Conservation (phyloP, 1,139 yeast species). For the Yamadazyma taylorii region DNA sequence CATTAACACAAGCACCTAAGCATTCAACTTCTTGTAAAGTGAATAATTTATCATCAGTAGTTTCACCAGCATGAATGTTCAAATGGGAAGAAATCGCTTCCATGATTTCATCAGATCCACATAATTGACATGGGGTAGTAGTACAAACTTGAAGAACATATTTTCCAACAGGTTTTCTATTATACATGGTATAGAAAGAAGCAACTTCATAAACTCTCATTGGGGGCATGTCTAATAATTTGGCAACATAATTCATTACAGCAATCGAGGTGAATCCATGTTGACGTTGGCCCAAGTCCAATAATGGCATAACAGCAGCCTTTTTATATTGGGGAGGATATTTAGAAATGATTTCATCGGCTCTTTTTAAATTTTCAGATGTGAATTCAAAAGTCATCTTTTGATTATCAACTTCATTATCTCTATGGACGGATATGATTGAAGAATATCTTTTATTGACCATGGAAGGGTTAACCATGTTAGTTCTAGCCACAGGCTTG, state of each 20-base stretch:
- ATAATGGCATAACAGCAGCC: conserved; percentile 85
- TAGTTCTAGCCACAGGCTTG: not conserved
- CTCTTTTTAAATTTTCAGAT: conserved; percentile 66
- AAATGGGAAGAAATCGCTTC: conserved; percentile 64
- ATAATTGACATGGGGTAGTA: conserved; percentile 86
- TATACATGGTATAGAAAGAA: conserved; percentile 90
- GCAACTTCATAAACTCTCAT: conserved; percentile 96
- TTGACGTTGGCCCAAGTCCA: conserved; percentile 88
- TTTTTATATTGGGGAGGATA: conserved; percentile 87
- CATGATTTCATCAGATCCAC: conserved; percentile 80
- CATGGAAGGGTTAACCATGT: not conserved
- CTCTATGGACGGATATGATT: conserved; percentile 70
- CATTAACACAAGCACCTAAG: conserved; percentile 90
- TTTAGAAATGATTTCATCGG: conserved; percentile 71
- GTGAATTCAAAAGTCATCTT: conserved; percentile 72
- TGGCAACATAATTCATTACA: conserved; percentile 92
- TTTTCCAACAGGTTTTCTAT: conserved; percentile 85
- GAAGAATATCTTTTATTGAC: conserved; percentile 32
- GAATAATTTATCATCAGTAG: conserved; percentile 74
- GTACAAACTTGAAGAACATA: conserved; percentile 85
- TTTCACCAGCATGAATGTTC: conserved; percentile 73
- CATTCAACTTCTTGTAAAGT: conserved; percentile 89
- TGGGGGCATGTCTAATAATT: conserved; percentile 84
- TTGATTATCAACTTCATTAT: conserved; percentile 67
- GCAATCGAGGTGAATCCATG: conserved; percentile 83